These are phyloP conservation scores for Rhizopus arrhizus DNA, from an alignment of 371 early-diverging fungal genomes.

Conservation along the genomic window DNA sequence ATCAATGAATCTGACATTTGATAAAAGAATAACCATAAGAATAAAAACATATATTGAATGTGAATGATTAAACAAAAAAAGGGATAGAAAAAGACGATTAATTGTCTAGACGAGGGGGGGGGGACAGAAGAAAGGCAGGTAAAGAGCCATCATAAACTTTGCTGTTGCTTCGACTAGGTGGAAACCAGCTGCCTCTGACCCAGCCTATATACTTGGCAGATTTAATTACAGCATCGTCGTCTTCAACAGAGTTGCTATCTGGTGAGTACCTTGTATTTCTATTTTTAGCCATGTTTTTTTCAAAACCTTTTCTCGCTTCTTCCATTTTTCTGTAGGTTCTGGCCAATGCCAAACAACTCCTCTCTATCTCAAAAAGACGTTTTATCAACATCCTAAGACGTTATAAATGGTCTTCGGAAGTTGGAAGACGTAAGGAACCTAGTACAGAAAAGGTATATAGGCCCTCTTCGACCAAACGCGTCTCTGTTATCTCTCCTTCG, in stretches of 20 bases:
- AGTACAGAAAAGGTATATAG: constrained; percentile 8
- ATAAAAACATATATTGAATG: constrained; percentile 12
- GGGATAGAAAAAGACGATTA: constrained; percentile 11
- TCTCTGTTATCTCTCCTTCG: constrained; percentile 9
- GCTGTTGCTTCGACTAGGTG: constrained; percentile 8
- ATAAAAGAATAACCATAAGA: constrained; percentile 9
- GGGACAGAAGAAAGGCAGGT: constrained; percentile 9
- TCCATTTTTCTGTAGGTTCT: constrained; percentile 10
- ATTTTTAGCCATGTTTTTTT: constrained; percentile 10
- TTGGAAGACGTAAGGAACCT: constrained; percentile 11
- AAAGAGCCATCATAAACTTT: constrained; percentile 9
- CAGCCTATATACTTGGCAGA: constrained; percentile 7
- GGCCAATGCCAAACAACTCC: constrained; percentile 9
- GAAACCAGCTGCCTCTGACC: constrained; percentile 10
- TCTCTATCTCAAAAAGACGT: constrained; percentile 9
- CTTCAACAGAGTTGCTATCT: constrained; percentile 11
- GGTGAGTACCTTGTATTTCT: constrained; percentile 7
- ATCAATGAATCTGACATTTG: constrained; percentile 10
- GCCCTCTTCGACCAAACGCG: constrained; percentile 8
- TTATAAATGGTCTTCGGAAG: constrained; percentile 8
- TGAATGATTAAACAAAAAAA: constrained; percentile 2
- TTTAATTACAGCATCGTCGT: neutral
- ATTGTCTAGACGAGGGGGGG: constrained; percentile 10
- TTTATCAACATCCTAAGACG: constrained; percentile 8
- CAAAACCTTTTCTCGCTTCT: constrained; percentile 7